Evolutionary conservation across 345 rosid genomes (phyloP).

Genomic region (Syzygium aromaticum): DNA sequence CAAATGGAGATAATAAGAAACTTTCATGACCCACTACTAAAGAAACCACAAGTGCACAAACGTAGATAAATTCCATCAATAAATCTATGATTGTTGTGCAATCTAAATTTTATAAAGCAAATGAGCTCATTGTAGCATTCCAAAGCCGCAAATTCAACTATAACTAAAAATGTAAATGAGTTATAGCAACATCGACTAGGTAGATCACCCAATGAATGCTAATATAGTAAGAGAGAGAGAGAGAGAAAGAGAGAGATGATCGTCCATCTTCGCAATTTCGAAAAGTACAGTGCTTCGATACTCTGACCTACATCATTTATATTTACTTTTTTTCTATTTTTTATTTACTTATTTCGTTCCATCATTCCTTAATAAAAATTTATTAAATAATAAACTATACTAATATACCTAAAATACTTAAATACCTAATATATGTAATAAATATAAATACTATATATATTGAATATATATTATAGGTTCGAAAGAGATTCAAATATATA

Average conservation of each 20-base stretch:
- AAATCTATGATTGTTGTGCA: neutral
- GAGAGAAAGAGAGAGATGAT: neutral
- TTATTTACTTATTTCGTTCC: neutral
- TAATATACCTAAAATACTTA: neutral
- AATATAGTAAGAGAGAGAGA: neutral
- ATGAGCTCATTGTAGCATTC: neutral
- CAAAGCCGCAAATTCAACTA: neutral
- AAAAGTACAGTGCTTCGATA: neutral
- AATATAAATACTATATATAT: neutral
- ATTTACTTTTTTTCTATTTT: neutral
- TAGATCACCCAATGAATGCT: neutral
- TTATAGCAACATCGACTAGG: neutral
- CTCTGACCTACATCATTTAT: neutral
- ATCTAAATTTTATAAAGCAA: neutral
- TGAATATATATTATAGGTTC: neutral
- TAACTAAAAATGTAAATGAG: neutral
- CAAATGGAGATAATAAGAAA: rapidly evolving
- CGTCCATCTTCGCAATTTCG: rapidly evolving
- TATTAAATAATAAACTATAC: neutral
- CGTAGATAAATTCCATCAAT: neutral
- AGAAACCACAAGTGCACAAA: neutral
- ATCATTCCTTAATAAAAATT: neutral
- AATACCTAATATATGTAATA: neutral
- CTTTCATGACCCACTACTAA: neutral
- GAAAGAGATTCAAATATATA: neutral